Percentiles rank a stretch among this genome's conserved stretches.
Conservation (phyloP, 2,329 filamentous ascomycete genomes). For the Epicoccum sorghinum region DNA sequence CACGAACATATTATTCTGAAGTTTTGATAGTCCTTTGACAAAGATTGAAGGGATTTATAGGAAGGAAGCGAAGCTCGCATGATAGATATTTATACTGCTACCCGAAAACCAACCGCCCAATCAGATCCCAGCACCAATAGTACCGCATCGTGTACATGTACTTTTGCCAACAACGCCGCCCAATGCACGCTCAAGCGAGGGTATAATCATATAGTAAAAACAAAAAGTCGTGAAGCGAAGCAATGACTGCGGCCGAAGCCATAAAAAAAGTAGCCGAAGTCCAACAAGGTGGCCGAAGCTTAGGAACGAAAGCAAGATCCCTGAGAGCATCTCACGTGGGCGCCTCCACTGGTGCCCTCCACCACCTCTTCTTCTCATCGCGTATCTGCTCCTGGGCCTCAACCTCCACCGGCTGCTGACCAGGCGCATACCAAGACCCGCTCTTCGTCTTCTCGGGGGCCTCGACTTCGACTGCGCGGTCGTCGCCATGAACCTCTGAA, state of each 20-base stretch:
- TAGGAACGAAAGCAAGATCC: background rate
- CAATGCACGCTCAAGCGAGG: slow-evolving; percentile 11
- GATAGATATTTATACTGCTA: too few relatives aligned
- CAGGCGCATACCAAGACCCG: background rate
- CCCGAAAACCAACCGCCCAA: background rate
- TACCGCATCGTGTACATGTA: background rate
- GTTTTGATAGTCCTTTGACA: too few relatives aligned
- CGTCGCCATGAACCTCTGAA: slow-evolving; percentile 7
- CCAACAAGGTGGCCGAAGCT: too few relatives aligned
- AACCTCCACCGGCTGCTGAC: background rate
- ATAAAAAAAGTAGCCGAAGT: background rate
- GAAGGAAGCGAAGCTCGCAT: too few relatives aligned
- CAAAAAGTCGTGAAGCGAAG: background rate
- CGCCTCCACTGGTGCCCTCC: slow-evolving; percentile 1
- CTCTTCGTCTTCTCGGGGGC: slow-evolving; percentile 7
- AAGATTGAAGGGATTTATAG: too few relatives aligned
- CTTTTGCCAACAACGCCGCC: slow-evolving; percentile 1
- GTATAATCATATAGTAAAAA: background rate
- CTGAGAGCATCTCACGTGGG: background rate
- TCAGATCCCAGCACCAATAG: background rate
- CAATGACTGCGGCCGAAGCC: background rate
- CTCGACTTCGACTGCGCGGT: slow-evolving; percentile 13
- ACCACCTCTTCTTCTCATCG: background rate
- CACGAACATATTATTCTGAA: too few relatives aligned
- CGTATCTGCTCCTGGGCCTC: background rate